A percentile compares a stretch with the other conserved stretches of the same genome.
Conservation (phyloP, 768 basidiomycete species). For the Serendipita sp. region DNA sequence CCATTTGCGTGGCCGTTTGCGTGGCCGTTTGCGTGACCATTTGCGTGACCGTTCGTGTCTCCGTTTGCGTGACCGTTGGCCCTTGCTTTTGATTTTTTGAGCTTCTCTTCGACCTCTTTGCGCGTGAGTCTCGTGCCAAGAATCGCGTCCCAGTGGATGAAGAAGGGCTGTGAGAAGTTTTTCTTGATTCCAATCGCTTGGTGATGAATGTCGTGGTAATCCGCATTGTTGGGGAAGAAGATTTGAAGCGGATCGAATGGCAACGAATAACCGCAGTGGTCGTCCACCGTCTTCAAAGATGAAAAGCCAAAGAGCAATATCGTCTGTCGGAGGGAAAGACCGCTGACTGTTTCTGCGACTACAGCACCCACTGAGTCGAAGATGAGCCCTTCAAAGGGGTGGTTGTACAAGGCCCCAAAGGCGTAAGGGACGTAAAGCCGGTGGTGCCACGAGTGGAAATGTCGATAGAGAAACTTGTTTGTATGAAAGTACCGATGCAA, state of each 20-base stretch:
- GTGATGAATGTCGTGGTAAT: conserved; percentile 98
- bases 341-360: conserved; percentile 52
- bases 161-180: conserved; percentile 94
- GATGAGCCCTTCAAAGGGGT: conserved; percentile 85
- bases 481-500: conserved; percentile 83
- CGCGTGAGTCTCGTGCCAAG: conserved; percentile 76
- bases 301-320: conserved; percentile 69
- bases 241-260: conserved; percentile 88
- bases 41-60: neutral
- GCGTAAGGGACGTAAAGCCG: conserved; percentile 94
- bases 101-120: conserved; percentile 15
- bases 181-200: conserved; percentile 70
- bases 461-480: conserved; percentile 79
- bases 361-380: conserved; percentile 73
- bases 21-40: neutral
- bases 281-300: conserved; percentile 86
- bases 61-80: neutral
- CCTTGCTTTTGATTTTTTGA: conserved; percentile 10
- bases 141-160: conserved; percentile 81
- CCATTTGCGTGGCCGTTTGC: neutral
- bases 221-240: conserved; percentile 75
- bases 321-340: conserved; percentile 69
- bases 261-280: conserved; percentile 81
- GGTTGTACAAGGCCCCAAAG: conserved; percentile 94
- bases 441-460: conserved; percentile 90